Evolutionary conservation across 2,329 filamentous ascomycete genomes (phyloP), one percentile per base, ranked within the genome.

Genomic region (Pestalotiopsis sp.): DNA sequence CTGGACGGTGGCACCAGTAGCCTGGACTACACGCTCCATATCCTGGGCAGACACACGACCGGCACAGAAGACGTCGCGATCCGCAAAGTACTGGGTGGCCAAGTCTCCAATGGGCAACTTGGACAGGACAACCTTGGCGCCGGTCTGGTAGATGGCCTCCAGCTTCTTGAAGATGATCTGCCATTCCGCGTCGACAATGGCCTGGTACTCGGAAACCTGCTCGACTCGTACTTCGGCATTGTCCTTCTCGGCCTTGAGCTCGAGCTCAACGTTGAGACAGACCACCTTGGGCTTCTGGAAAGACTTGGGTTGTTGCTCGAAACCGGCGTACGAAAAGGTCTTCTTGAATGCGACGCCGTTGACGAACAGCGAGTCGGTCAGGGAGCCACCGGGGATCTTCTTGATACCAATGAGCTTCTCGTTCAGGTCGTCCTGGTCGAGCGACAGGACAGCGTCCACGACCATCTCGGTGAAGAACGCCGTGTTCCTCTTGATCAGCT

Each of bases 101-200:
- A 99, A 85, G 85, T 99, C 96, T 78, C 96, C 96, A 78, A 99
- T 98, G 56, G 96, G 96, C 71, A 98, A 87, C 84, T 98, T 98
- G 83, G 94, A 97, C 69, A 99, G 90, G 57, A 99, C 94, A 65
- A 99, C 94, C 89, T 98, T 97, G 73, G 96, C 96, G 67, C 96
- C 96, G 5, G 95, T 98, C 83, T 95, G 91, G 87, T 95, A 89
- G 67, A 97, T 85, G 63, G 95, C 93, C 85, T 99, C 96, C 80
- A 99, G 93, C 88, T 99, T 99, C 87, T 98, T 95, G 90, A 92
- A 98, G 82, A 99, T 99, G 79, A 99, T 99, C 83, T 98, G 94
- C 96, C 96, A 99, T 83, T 99, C 96, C 38, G 96, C 96, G 78
- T 99, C 96, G 79, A 99, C 96, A 75, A 99, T 98, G 72, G 96